Evolutionary conservation across 192 early-diverging fungal species (phyloP), one percentile per base, ranked within the genome.

Genomic region (Coemansia sp.): DNA sequence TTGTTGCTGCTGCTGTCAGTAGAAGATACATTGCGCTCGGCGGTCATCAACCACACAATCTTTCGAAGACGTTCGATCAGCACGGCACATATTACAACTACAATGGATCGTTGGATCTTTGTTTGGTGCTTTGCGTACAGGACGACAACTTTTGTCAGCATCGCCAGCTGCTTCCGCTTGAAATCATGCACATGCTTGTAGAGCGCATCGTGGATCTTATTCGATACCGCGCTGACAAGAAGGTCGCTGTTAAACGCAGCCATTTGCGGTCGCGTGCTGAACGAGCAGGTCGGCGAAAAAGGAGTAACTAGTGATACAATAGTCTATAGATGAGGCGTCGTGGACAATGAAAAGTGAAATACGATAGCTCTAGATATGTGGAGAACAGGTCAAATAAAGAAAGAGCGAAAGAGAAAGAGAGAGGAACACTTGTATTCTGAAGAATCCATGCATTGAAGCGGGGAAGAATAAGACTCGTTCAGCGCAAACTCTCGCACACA

Each of bases 61-160:
- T 59, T 61, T 54, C 65, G 67, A 42, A 79, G 56, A 2, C 76
- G 69, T n/a, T 70, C 70, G 22, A 62, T 20, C 9, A 79, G 33
- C 20, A 48, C 67, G 11, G 48, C 38, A 50, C 70, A 69, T 20
- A 73, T 67, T 3, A 79, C 53, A 22, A 50, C 63, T 1, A 73
- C 52, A 15, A 79, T 69, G 15, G 70, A 67, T 28, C 76, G 47
- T 60, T 62, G 67, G 25, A 79, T 57, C 22, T 37, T 56, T 52
- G 59, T 65, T 29, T 73, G 76, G 48, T 79, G 71, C 59, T 61
- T 68, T 28, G 70, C 70, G 40, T 79, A 79, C 22, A 67, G 30
- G 23, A 64, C 33, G n/a, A 70, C 70, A 14, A 57, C 37, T 33
- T 45, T 56, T 41, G 63, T 63, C 52, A 79, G 61, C 42, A 62